These are phyloP conservation scores for Zasmidium cellare DNA, from an alignment of 2,329 filamentous ascomycete genomes.

Conservation along the genomic window DNA sequence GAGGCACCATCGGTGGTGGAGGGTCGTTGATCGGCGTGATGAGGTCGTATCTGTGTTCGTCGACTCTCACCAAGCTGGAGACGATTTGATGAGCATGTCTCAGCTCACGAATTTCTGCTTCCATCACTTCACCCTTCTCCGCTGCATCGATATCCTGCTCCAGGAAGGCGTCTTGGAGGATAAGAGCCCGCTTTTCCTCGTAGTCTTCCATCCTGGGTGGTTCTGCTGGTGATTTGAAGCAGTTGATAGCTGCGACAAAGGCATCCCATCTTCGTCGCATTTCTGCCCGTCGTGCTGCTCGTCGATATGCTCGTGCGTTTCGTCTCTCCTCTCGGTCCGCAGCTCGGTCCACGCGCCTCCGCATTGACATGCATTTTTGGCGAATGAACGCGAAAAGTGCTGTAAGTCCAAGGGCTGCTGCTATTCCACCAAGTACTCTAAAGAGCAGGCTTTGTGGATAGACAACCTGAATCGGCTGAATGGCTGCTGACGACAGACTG, in stretches of 20 bases:
- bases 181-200: conserved; percentile 54
- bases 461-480: conserved; percentile 18
- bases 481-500: conserved; percentile 15
- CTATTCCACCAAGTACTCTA: conserved; percentile 45
- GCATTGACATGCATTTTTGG: conserved; percentile 50
- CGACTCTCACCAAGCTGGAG: conserved; percentile 30
- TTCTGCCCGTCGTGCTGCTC: conserved; percentile 53
- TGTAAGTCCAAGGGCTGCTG: conserved; percentile 45
- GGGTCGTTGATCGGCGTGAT: conserved; percentile 21
- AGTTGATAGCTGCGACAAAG: conserved; percentile 31
- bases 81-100: conserved; percentile 56
- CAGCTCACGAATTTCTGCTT: conserved; percentile 53
- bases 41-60: conserved; percentile 35
- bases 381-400: conserved; percentile 47
- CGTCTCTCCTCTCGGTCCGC: conserved; percentile 56
- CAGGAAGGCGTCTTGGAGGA: conserved; percentile 40
- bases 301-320: conserved; percentile 53
- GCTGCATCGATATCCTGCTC: conserved; percentile 47
- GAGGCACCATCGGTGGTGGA: conserved; percentile 26
- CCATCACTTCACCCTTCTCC: conserved; percentile 42
- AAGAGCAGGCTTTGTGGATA: conserved; percentile 34
- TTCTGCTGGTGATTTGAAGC: conserved; percentile 34
- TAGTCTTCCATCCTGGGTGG: conserved; percentile 42
- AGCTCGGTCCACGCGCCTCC: conserved; percentile 53
- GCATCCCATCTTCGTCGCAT: conserved; percentile 52